A percentile compares a stretch with the other conserved stretches of the same genome.
These are phyloP conservation scores for Quercus bicolor DNA, from an alignment of 306 rosid species.

Conservation along the genomic window DNA sequence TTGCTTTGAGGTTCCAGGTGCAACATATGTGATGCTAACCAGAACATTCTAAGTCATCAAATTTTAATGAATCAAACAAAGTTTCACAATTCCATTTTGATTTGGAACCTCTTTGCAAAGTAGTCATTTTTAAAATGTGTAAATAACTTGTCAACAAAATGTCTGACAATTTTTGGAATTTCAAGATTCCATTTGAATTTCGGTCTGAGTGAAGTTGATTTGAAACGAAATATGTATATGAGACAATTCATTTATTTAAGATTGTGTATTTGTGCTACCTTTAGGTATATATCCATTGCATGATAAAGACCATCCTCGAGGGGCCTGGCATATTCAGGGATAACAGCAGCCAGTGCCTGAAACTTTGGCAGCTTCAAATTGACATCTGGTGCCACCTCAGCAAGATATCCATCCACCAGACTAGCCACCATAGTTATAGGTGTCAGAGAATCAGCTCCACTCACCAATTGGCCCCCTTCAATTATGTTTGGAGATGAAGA, in stretches of 20 bases:
- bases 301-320: constrained; percentile 75
- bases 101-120: background rate
- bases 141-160: background rate
- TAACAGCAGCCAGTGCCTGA: constrained; percentile 68
- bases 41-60: background rate
- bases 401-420: constrained; percentile 75
- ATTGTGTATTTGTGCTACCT: constrained; percentile 42
- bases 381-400: constrained; percentile 85
- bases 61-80: too few species aligned
- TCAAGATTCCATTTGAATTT: background rate
- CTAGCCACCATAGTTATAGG: constrained; percentile 64
- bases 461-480: constrained; percentile 46
- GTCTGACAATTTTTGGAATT: background rate
- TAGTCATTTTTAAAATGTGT: background rate
- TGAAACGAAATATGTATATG: background rate
- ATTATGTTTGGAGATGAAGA: constrained; percentile 50
- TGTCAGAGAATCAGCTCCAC: constrained; percentile 42
- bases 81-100: too few species aligned
- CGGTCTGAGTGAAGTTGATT: background rate
- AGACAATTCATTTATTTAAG: background rate
- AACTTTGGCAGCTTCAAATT: constrained; percentile 75
- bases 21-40: background rate
- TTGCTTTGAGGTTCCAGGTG: background rate
- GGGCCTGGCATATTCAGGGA: constrained; percentile 82
- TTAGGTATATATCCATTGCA: constrained; percentile 80